Evolutionary conservation across 164 flowering plant species (phyloP), one percentile per base, ranked within the genome.

Genomic region (Kalanchoe fedtschenkoi): DNA sequence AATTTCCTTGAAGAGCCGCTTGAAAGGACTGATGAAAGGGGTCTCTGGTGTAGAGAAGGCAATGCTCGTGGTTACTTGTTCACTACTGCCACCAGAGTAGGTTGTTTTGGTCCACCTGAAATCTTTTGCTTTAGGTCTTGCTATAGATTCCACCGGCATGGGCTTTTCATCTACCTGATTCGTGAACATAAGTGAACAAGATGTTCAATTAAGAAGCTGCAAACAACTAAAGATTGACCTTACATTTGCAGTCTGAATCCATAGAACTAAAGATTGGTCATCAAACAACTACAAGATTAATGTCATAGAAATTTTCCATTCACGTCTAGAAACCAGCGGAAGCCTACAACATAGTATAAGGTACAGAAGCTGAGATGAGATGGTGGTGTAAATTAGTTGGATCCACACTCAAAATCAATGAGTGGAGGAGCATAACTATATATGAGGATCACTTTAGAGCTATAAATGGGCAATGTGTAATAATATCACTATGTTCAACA

Each of bases 101-200:
- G 24, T 7, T 42, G 24, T 4, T 47, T 62, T 58, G 4, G 59
- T 67, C 62, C 37, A 72, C 51, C 56, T 70, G n/a, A 62, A n/a
- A 53, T 56, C 72, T 51, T 61, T 74, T 57, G 71, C 61, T 60
- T 67, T 71, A 35, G 73, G 69, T 46, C 72, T 72, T 29, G 19
- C 58, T 10, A 44, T 66, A 60, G 96, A 77, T 61, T 92, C 97
- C 30, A 88, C 62, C 6, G 98, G 97, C 19, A 79, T 75, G 61
- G 88, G 96, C 80, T 93, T 93, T 54, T 97, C 99, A 60, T 77
- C 90, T 59, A 88, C 86, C 77, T 93, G 99, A 69, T 93, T 93
- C 21, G 96, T 85, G 74, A 90, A 90, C 60, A 88, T 92, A 77
- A 93, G 90, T 58, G 97, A 71, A n/a, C n/a, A n/a, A n/a, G n/a